Evolutionary conservation across 352 stramenopile genomes (phyloP).

Genomic region (Hyaloperonospora brassicae): DNA sequence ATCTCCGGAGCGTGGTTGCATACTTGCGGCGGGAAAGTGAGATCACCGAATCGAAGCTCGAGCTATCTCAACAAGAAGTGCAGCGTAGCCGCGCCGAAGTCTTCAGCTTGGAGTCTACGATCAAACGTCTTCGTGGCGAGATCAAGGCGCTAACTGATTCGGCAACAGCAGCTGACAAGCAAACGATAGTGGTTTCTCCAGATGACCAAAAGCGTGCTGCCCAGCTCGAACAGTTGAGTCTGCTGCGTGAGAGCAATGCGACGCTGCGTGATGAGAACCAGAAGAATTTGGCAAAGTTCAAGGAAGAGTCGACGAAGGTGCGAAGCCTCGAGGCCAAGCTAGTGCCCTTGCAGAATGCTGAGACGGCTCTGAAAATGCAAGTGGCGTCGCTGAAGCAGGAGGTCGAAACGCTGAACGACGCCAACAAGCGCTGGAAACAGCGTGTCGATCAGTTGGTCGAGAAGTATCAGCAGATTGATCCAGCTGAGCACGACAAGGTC

Average conservation of each 20-base stretch:
- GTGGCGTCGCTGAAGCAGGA: conserved; percentile 60
- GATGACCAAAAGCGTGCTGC: conserved; percentile 47
- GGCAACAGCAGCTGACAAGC: conserved; percentile 9
- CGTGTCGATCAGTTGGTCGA: conserved; percentile 76
- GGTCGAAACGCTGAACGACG: conserved; percentile 43
- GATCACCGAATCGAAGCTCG: conserved; percentile 58
- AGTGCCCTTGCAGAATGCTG: conserved; percentile 35
- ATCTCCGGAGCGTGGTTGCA: conserved; percentile 61
- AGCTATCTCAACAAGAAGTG: conserved; percentile 60
- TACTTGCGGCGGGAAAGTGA: conserved; percentile 65
- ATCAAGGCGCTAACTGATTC: conserved; percentile 39
- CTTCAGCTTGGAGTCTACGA: conserved; percentile 47
- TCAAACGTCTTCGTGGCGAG: conserved; percentile 50
- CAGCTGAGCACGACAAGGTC: conserved; percentile 61
- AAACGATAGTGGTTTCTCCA: conserved; percentile 6
- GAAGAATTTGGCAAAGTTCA: conserved; percentile 43
- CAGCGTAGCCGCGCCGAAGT: conserved; percentile 49
- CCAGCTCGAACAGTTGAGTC: conserved; percentile 62
- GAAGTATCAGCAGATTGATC: conserved; percentile 78
- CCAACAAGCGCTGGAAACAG: conserved; percentile 72
- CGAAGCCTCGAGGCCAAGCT: conserved; percentile 44
- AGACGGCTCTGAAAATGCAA: conserved; percentile 39
- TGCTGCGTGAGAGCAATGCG: conserved; percentile 74
- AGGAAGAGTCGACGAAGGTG: conserved; percentile 44
- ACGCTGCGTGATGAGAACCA: conserved; percentile 67